A percentile compares a stretch with the other conserved stretches of the same genome.
Conservation (phyloP, 441 rosid species). For the Eruca vesicaria region DNA sequence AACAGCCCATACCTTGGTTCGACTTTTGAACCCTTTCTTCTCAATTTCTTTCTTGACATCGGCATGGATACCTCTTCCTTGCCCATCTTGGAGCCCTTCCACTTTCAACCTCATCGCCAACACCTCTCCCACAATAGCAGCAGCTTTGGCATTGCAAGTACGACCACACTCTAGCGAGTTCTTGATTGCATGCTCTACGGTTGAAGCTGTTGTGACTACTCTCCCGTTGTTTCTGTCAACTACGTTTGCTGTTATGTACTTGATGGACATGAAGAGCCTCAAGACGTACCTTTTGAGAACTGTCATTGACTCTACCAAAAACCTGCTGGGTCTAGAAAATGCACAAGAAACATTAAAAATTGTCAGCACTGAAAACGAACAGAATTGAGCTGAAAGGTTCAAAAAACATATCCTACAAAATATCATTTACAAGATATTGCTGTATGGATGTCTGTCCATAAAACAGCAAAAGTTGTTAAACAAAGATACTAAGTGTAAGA, state of each 20-base stretch:
- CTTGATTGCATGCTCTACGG: constrained; percentile 45
- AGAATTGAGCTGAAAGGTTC: neutral
- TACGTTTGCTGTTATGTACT: constrained; percentile 59
- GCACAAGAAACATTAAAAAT: neutral
- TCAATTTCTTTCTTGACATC: constrained; percentile 56
- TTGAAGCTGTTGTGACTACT: constrained; percentile 42
- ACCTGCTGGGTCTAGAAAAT: neutral
- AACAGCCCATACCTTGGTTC: constrained; percentile 61
- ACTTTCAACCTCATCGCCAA: constrained; percentile 59
- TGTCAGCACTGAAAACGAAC: neutral
- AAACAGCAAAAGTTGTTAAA: too few species aligned
- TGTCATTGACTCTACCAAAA: constrained; percentile 31
- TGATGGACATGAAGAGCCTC: constrained; percentile 53
- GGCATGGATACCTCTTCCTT: constrained; percentile 55
- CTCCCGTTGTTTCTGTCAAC: constrained; percentile 56
- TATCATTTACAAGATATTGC: too few species aligned
- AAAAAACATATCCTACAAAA: too few species aligned
- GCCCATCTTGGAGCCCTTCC: constrained; percentile 60
- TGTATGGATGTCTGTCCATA: too few species aligned
- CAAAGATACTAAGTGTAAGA: too few species aligned
- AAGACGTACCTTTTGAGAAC: constrained; percentile 42
- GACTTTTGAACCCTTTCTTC: constrained; percentile 58
- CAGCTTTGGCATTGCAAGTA: constrained; percentile 50
- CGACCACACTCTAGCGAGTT: constrained; percentile 39
- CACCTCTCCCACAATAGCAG: constrained; percentile 53